Percentiles rank a stretch among this genome's conserved stretches.
Evolutionary conservation across 441 rosid genomes (phyloP).

Genomic region (Hypseocharis bilobata): DNA sequence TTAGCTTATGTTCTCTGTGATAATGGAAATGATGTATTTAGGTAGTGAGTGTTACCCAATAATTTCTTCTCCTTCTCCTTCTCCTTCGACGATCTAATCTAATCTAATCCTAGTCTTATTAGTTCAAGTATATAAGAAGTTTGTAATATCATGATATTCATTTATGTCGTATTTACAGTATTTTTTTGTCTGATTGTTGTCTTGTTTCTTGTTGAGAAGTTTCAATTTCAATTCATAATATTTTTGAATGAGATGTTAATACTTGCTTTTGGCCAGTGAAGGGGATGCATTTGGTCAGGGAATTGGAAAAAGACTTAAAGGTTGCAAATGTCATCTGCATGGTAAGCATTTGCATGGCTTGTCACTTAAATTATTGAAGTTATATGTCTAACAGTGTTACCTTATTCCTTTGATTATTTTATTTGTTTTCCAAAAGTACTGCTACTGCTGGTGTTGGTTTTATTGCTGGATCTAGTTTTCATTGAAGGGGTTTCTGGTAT

Average conservation of each 20-base stretch:
- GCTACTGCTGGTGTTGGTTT: slow-evolving; percentile 7
- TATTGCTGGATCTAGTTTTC: slow-evolving; percentile 20
- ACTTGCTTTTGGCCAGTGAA: slow-evolving; percentile 80
- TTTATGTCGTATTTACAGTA: neutral
- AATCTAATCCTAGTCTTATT: neutral
- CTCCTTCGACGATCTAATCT: neutral
- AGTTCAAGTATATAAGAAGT: neutral
- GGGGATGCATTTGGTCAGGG: slow-evolving; percentile 97
- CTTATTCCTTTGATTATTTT: neutral
- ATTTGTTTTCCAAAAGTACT: neutral
- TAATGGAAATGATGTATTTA: neutral
- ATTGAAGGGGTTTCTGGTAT: slow-evolving; percentile 20
- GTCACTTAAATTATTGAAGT: slow-evolving; percentile 13
- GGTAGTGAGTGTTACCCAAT: neutral
- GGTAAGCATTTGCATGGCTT: slow-evolving; percentile 39
- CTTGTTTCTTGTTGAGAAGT: slow-evolving; percentile 8
- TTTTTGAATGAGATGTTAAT: slow-evolving; percentile 27
- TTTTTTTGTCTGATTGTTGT: slow-evolving; percentile 1
- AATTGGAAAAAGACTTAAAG: slow-evolving; percentile 92
- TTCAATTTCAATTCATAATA: slow-evolving; percentile 5
- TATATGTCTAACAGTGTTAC: too few relatives aligned
- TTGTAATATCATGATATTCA: neutral
- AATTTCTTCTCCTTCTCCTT: neutral
- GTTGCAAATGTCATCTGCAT: slow-evolving; percentile 87
- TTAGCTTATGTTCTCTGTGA: neutral